phyloP scores from a whole-genome alignment of 2,329 filamentous ascomycete genomes.

The Trichoderma cornu-damae region DNA sequence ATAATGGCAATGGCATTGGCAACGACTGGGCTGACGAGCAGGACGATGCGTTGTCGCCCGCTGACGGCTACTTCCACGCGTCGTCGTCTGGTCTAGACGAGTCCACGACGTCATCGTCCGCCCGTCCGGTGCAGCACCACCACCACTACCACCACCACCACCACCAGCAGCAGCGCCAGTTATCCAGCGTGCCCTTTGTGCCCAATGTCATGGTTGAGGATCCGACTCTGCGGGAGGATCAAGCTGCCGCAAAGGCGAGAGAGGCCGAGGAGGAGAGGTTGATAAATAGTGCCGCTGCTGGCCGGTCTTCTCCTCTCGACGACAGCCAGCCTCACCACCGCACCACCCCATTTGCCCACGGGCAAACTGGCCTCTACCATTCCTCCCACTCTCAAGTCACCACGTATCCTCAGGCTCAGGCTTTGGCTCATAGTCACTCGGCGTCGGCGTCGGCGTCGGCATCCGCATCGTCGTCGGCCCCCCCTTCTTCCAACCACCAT shows the following conservation, averaged over 20 bases:
- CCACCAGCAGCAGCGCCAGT: constrained; percentile 26
- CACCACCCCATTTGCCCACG: not conserved
- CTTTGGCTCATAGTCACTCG: not conserved
- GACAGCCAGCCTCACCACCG: constrained; percentile 9
- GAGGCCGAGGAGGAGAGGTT: constrained; percentile 41
- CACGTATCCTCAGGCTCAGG: not conserved
- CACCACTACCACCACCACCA: too few relatives aligned
- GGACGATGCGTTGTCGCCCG: constrained; percentile 41
- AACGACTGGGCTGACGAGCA: constrained; percentile 35
- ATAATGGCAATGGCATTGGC: constrained; percentile 31
- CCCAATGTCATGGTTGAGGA: constrained; percentile 48
- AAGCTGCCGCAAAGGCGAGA: constrained; percentile 37
- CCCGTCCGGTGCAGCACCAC: constrained; percentile 22
- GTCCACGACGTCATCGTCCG: constrained; percentile 24
- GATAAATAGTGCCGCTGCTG: constrained; percentile 27
- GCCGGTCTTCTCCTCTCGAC: constrained; percentile 19
- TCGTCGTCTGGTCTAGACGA: constrained; percentile 27
- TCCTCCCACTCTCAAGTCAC: not conserved
- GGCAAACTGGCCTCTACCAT: not conserved
- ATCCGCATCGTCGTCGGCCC: constrained; percentile 15
- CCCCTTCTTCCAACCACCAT: constrained; percentile 19
- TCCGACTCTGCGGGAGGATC: constrained; percentile 38
- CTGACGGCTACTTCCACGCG: constrained; percentile 49
- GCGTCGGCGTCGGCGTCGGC: not conserved
- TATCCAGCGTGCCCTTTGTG: constrained; percentile 39